Evolutionary conservation across 371 early-diverging fungal genomes (phyloP).

Genomic region (Umbelopsis sp.): DNA sequence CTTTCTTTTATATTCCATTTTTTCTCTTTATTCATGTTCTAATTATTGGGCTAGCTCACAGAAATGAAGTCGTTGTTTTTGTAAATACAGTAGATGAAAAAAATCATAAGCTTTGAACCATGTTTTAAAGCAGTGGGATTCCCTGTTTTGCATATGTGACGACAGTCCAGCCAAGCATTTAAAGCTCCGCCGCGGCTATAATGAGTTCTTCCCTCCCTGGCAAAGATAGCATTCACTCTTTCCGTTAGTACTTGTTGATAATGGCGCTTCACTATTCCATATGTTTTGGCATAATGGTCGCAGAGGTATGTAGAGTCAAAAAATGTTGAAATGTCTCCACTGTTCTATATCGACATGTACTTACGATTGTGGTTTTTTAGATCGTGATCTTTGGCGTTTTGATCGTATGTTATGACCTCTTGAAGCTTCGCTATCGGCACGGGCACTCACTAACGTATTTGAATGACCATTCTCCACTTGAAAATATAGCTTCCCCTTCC

Average conservation of each 20-base stretch:
- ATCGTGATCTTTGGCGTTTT: slow-evolving; percentile 52
- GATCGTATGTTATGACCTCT: slow-evolving; percentile 23
- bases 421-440: too few relatives aligned
- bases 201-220: too few relatives aligned
- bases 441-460: too few relatives aligned
- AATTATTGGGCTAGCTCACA: slow-evolving; percentile 30
- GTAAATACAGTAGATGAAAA: slow-evolving; percentile 16
- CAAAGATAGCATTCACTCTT: neutral
- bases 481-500: slow-evolving; percentile 53
- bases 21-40: slow-evolving; percentile 19
- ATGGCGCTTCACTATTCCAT: slow-evolving; percentile 54
- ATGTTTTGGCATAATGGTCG: slow-evolving; percentile 40
- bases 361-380: slow-evolving; percentile 25
- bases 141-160: too few relatives aligned
- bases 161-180: neutral
- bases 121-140: too few relatives aligned
- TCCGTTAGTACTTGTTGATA: neutral
- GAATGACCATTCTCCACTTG: too few relatives aligned
- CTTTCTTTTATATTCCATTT: slow-evolving; percentile 22
- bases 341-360: neutral
- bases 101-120: too few relatives aligned
- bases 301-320: slow-evolving; percentile 35
- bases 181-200: too few relatives aligned
- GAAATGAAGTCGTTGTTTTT: slow-evolving; percentile 23
- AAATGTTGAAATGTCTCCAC: neutral